Conservation (phyloP, 768 basidiomycete genomes). For the Cytidiella melzeri region DNA sequence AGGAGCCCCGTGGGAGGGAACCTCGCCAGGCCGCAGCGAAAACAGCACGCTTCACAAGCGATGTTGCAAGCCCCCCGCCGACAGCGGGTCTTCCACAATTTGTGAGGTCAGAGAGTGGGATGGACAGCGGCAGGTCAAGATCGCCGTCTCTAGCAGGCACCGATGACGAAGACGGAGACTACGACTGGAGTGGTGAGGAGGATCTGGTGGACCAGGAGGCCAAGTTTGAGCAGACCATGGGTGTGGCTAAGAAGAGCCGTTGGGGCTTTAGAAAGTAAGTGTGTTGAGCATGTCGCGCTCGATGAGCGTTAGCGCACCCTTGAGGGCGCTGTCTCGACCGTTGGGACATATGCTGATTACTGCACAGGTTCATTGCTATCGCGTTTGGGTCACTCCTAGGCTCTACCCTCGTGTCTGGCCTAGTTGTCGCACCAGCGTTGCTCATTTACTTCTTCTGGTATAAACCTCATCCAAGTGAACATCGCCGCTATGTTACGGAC, state of each 20-base stretch:
- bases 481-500: conserved; percentile 54
- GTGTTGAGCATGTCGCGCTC: no score
- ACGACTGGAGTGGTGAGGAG: conserved; percentile 76
- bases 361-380: conserved; percentile 47
- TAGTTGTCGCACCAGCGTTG: conserved; percentile 57
- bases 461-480: conserved; percentile 46
- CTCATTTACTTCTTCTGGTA: conserved; percentile 70
- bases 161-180: conserved; percentile 51
- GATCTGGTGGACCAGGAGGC: conserved; percentile 67
- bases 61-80: conserved; percentile 26
- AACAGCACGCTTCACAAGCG: conserved; percentile 49
- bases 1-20: not conserved
- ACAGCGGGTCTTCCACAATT: conserved; percentile 10
- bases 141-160: conserved; percentile 39
- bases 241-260: conserved; percentile 35
- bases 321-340: not conserved
- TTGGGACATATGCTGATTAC: conserved; percentile 7
- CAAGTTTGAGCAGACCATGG: conserved; percentile 58
- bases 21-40: conserved; percentile 28
- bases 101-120: conserved; percentile 4
- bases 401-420: conserved; percentile 55
- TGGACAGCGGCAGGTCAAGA: conserved; percentile 15
- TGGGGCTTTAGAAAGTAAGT: conserved; percentile 54
- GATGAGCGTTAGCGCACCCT: not conserved
- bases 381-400: conserved; percentile 72